Evolutionary conservation across 2,329 filamentous ascomycete species (phyloP).

Genomic region (Paradendryphiella salina): DNA sequence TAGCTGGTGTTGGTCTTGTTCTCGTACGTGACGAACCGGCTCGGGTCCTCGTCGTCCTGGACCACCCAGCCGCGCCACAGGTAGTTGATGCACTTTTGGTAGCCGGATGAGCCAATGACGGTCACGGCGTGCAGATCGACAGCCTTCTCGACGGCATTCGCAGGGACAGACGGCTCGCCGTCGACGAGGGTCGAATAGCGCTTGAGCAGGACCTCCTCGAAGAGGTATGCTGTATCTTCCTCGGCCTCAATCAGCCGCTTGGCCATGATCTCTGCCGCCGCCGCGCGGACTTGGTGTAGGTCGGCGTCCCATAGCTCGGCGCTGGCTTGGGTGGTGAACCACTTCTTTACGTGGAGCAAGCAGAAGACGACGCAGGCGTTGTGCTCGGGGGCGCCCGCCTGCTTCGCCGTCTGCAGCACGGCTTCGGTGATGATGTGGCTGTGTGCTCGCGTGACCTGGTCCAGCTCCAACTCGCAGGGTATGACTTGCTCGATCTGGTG

Average conservation of each 20-base stretch:
- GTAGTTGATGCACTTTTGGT: constrained; percentile 91
- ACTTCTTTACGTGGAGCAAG: constrained; percentile 71
- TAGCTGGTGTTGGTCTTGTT: constrained; percentile 78
- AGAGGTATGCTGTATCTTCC: constrained; percentile 74
- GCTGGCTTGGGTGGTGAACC: constrained; percentile 78
- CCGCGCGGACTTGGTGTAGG: constrained; percentile 75
- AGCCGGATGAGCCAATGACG: constrained; percentile 89
- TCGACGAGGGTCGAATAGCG: constrained; percentile 82
- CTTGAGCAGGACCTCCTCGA: constrained; percentile 81
- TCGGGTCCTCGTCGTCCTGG: constrained; percentile 90
- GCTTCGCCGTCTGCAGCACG: constrained; percentile 78
- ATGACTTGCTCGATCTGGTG: constrained; percentile 88
- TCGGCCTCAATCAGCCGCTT: constrained; percentile 88
- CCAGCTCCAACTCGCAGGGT: constrained; percentile 83
- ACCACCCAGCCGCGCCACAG: constrained; percentile 96
- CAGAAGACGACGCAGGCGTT: constrained; percentile 81
- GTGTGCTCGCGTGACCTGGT: constrained; percentile 74
- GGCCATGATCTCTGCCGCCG: constrained; percentile 87
- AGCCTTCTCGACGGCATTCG: constrained; percentile 90
- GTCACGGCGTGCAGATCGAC: constrained; percentile 88
- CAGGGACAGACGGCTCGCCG: constrained; percentile 69
- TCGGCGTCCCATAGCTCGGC: constrained; percentile 91
- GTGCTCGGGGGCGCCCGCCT: constrained; percentile 77
- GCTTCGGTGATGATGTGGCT: constrained; percentile 79
- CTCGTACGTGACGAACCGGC: constrained; percentile 86